Evolutionary conservation across 75 land plant genomes (phyloP).

Genomic region (Picea glauca): DNA sequence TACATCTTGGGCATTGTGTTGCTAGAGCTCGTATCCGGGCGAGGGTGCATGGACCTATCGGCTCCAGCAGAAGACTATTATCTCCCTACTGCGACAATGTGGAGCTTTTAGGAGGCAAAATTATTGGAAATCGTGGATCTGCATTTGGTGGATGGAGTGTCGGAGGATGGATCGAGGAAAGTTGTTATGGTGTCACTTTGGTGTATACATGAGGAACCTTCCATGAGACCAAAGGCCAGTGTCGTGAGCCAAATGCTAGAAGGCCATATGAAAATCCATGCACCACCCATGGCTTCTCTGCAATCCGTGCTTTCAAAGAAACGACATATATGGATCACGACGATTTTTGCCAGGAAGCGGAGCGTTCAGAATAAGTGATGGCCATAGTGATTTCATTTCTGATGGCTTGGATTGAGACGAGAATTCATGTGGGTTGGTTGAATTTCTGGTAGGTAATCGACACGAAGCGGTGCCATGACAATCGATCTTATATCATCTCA

Average conservation of each 20-base stretch:
- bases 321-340: no score
- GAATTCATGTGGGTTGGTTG: no score
- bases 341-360: no score
- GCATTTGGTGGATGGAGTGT: not conserved
- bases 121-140: constrained; percentile 5
- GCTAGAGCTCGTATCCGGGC: constrained; percentile 18
- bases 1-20: constrained; percentile 25
- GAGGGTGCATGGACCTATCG: constrained; percentile 17
- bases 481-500: no score
- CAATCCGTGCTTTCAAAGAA: not conserved
- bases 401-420: no score
- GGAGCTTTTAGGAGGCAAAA: not conserved
- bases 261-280: not conserved
- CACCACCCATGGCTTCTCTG: not conserved
- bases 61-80: constrained; percentile 1
- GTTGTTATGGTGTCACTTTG: constrained; percentile 12
- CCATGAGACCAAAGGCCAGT: constrained; percentile 7
- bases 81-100: constrained; percentile 13
- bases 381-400: no score
- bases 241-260: constrained; percentile 15
- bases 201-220: constrained; percentile 19
- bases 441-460: no score
- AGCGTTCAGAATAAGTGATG: no score
- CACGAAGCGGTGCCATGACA: no score
- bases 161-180: not conserved